Base-by-base conservation (phyloP, 148 eudicot genomes). In the Arctostaphylos glauca region DNA sequence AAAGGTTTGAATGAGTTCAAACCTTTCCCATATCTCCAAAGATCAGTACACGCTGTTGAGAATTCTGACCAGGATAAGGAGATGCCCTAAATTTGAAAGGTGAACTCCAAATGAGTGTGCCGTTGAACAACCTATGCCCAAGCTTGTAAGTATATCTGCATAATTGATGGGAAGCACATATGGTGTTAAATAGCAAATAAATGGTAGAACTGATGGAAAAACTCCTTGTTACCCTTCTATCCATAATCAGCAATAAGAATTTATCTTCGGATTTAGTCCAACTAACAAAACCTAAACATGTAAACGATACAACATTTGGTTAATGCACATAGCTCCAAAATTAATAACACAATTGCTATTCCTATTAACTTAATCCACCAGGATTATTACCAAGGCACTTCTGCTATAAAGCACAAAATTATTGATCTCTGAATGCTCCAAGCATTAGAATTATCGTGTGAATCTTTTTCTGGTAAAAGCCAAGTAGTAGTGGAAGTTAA, bases 11-110 rank as follows among this genome's bases (percentile, higher is more conserved):
- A 49, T 64, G 76, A 43, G 73, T 68, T 75, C 87, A 84, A 76
- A 94, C 96, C 98, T 94, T 92, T 86, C 98, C 98, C 98, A 94
- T 88, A 84, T 94, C 98, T 21, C 98, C 96, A 80, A 92, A 94
- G 73, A 94, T 88, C 88, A 91, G 78, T n/a, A 92, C 89, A 41
- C 89, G 87, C 53, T 92, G 96, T 23, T 89, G 55, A 53, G 98
- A 94, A 78, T 84, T 86, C 78, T 94, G 98, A 68, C 98, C 98
- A 9, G 98, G 98, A 81, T 89, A 92, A 78, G 98, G 98, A 70
- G 98, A 92, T 53, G 94, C 89, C 87, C 68, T 90, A 81, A 94
- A 94, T 25, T 88, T 86, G 85, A 92, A 88, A 25, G n/a, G 47
- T 41, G 80, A 83, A 88, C 94, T 91, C 92, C 95, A 92, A 38